phyloP scores from a whole-genome alignment of 257 asterid species.

The Solanum boliviense region DNA sequence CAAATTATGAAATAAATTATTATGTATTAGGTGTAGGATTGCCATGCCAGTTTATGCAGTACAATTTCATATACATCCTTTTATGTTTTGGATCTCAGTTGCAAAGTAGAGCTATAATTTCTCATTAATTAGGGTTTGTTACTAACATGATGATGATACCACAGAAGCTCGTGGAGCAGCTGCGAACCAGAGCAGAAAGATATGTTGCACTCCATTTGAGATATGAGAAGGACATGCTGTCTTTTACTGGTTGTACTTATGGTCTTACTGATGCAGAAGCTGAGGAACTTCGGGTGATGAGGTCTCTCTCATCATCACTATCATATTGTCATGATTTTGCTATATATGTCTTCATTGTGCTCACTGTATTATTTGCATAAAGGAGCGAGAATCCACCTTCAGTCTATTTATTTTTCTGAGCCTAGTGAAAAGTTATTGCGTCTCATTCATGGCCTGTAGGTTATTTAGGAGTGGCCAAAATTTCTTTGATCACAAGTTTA shows the following conservation, averaged over 20 bases:
- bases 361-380: not conserved
- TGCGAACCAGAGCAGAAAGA: constrained; percentile 58
- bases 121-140: constrained; percentile 69
- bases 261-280: constrained; percentile 81
- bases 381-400: not conserved
- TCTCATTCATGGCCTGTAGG: not conserved
- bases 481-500: not conserved
- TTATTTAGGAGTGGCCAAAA: not conserved
- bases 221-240: constrained; percentile 94
- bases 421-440: not conserved
- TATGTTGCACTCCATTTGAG: constrained; percentile 87
- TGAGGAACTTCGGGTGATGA: constrained; percentile 73
- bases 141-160: constrained; percentile 69
- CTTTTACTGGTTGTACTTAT: constrained; percentile 91
- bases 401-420: not conserved
- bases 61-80: not conserved
- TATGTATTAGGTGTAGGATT: not conserved
- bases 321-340: not conserved
- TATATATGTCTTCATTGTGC: not conserved
- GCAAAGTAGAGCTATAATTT: constrained; percentile 52
- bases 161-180: constrained; percentile 94
- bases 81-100: constrained; percentile 28
- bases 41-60: not conserved
- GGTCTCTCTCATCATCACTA: constrained; percentile 27
- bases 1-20: not conserved